phyloP scores from a whole-genome alignment of 805 yeast species.

The Cyberlindnera japonica region DNA sequence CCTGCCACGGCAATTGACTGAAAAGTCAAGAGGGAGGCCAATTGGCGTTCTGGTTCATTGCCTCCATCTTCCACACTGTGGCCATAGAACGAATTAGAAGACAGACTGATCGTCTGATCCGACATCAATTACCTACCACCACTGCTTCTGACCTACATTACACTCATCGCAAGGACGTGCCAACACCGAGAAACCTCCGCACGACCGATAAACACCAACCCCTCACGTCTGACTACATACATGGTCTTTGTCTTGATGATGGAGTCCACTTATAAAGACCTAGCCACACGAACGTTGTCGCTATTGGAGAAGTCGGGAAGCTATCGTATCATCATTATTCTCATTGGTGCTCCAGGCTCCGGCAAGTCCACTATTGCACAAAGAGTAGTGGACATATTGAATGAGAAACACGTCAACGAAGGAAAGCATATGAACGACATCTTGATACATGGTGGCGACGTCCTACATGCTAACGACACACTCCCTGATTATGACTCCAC shows the following conservation, averaged over 20 bases:
- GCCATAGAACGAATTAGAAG: too few species aligned
- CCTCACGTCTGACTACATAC: background rate
- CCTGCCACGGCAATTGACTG: too few species aligned
- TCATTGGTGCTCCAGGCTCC: slow-evolving; percentile 82
- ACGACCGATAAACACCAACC: too few species aligned
- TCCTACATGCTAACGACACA: slow-evolving; percentile 6
- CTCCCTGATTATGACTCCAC: slow-evolving; percentile 12
- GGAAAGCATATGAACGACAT: slow-evolving; percentile 9
- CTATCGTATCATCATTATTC: slow-evolving; percentile 50
- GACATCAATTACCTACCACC: too few species aligned
- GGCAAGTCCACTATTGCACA: slow-evolving; percentile 73
- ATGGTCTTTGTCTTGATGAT: slow-evolving; percentile 19
- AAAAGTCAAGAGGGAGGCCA: background rate
- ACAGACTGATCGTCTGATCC: too few species aligned
- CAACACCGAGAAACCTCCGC: too few species aligned
- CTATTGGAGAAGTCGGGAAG: slow-evolving; percentile 27
- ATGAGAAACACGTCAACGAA: slow-evolving; percentile 24
- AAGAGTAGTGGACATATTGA: slow-evolving; percentile 41
- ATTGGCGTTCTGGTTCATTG: too few species aligned
- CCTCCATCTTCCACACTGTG: too few species aligned
- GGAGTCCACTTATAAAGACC: slow-evolving; percentile 29
- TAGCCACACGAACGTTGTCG: slow-evolving; percentile 31
- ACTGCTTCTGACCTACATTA: too few species aligned
- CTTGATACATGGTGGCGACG: slow-evolving; percentile 4
- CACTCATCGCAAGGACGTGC: too few species aligned